phyloP scores from a whole-genome alignment of 1,284 basidiomycete genomes.

The Leccinum pseudoinsigne region DNA sequence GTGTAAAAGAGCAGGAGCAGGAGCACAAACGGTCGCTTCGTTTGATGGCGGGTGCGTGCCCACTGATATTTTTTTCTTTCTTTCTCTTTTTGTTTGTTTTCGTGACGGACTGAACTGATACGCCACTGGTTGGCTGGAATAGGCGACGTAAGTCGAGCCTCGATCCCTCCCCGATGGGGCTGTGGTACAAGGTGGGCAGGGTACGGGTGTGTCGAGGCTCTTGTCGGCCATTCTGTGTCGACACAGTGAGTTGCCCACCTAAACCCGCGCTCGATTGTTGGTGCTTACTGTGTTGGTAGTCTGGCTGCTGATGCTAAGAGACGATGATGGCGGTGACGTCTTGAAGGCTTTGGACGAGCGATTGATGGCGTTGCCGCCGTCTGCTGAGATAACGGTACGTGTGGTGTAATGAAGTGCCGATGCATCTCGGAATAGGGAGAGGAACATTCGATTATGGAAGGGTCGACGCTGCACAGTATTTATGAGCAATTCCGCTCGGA shows the following conservation, averaged over 20 bases:
- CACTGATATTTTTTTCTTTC: not conserved
- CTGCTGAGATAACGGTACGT: conserved; percentile 56
- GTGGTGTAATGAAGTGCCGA: not conserved
- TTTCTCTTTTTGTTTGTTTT: not conserved
- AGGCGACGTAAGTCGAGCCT: conserved; percentile 47
- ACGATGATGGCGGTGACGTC: conserved; percentile 48
- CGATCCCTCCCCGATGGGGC: conserved; percentile 20
- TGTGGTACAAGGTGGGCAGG: conserved; percentile 37
- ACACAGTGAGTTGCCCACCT: conserved; percentile 58
- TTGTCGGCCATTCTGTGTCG: conserved; percentile 69
- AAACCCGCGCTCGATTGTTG: not conserved
- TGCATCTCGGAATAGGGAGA: conserved; percentile 54
- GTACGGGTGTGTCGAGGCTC: conserved; percentile 66
- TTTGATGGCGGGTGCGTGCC: conserved; percentile 52
- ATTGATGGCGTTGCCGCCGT: conserved; percentile 58
- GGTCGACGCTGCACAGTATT: conserved; percentile 71
- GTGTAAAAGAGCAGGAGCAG: conserved; percentile 39
- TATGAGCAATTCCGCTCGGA: conserved; percentile 79
- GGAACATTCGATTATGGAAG: conserved; percentile 70
- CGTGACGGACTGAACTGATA: conserved; percentile 10
- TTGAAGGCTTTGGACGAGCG: conserved; percentile 59
- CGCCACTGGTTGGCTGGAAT: conserved; percentile 7
- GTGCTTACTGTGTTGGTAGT: conserved; percentile 43
- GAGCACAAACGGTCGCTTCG: conserved; percentile 46
- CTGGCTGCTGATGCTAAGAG: conserved; percentile 69